Conservation (phyloP, 2,329 filamentous ascomycete species). For the Aureobasidium sp. region DNA sequence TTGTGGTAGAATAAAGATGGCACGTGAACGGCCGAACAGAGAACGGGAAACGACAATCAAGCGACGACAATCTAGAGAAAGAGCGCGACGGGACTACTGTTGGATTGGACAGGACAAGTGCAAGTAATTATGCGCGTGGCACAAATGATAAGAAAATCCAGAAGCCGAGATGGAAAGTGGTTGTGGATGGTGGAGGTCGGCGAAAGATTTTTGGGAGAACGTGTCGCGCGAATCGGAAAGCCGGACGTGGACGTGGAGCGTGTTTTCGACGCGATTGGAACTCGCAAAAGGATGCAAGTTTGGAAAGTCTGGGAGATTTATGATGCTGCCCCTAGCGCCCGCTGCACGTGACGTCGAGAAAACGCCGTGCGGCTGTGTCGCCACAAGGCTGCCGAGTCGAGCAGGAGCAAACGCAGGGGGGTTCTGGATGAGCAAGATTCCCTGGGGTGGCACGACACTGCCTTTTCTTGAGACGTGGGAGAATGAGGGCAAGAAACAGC, state of each 20-base stretch:
- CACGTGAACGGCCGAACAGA: constrained; percentile 12
- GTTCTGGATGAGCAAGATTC: constrained; percentile 5
- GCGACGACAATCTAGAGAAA: constrained; percentile 11
- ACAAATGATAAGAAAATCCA: constrained; percentile 8
- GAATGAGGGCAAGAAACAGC: background rate
- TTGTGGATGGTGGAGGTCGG: background rate
- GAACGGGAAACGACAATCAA: constrained; percentile 12
- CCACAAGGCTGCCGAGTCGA: constrained; percentile 3
- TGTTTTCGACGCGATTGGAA: constrained; percentile 13
- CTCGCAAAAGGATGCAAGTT: constrained; percentile 12
- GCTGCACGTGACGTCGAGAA: background rate
- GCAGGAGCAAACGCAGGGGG: constrained; percentile 10
- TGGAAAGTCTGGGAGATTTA: constrained; percentile 6
- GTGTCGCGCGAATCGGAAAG: constrained; percentile 15
- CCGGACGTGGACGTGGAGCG: constrained; percentile 14
- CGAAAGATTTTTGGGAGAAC: background rate
- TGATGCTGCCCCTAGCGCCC: background rate
- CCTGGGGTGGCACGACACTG: background rate
- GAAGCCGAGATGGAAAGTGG: constrained; percentile 1
- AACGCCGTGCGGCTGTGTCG: constrained; percentile 1
- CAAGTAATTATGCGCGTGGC: constrained; percentile 12
- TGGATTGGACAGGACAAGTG: background rate
- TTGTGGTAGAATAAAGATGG: constrained; percentile 8
- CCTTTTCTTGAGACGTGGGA: background rate
- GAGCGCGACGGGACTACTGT: constrained; percentile 9